These are phyloP conservation scores for Candida sp. DNA, from an alignment of 1,139 yeast species.

Conservation along the genomic window DNA sequence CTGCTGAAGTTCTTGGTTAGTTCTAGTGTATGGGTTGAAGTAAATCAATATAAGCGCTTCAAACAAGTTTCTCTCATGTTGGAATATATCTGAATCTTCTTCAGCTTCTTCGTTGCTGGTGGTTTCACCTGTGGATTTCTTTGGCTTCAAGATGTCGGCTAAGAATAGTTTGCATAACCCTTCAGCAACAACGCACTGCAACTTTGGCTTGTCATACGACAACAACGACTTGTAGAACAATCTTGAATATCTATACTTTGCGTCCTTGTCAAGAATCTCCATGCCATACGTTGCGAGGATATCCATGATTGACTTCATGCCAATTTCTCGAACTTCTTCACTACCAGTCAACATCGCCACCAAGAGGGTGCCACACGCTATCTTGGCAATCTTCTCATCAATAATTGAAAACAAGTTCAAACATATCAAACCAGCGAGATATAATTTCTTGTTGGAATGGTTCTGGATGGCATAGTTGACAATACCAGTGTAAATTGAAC, in stretches of 20 bases:
- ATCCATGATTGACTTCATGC: conserved; percentile 78
- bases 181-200: conserved; percentile 85
- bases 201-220: conserved; percentile 58
- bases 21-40: conserved; percentile 68
- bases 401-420: conserved; percentile 81
- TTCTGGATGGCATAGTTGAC: conserved; percentile 84
- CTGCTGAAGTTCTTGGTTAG: conserved; percentile 75
- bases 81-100: conserved; percentile 24
- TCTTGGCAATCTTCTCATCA: conserved; percentile 66
- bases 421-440: conserved; percentile 75
- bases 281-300: conserved; percentile 79
- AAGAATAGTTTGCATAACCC: conserved; percentile 84
- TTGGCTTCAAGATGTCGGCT: conserved; percentile 62
- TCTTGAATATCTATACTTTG: conserved; percentile 67
- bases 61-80: conserved; percentile 50
- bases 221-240: conserved; percentile 70
- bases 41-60: conserved; percentile 76
- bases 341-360: conserved; percentile 71
- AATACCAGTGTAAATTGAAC: conserved; percentile 74
- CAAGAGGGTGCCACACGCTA: conserved; percentile 64
- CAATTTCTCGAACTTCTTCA: conserved; percentile 60
- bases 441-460: conserved; percentile 56
- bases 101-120: conserved; percentile 15
- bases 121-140: conserved; percentile 4
- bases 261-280: conserved; percentile 63